Percentiles rank a stretch among this genome's conserved stretches.
Evolutionary conservation across 257 asterid genomes (phyloP).

Genomic region (Solanum etuberosum): DNA sequence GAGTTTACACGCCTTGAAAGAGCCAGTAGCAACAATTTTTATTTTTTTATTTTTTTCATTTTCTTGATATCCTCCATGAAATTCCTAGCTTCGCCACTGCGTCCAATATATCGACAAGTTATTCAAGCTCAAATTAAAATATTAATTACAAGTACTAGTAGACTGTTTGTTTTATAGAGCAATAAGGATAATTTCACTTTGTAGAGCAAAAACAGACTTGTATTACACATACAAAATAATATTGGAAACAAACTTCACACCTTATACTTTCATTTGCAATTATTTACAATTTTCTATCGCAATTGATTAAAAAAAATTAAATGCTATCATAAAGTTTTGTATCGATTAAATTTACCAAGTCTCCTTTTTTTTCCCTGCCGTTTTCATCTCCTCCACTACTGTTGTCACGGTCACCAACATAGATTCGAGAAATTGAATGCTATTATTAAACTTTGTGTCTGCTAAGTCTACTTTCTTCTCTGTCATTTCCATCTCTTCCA

Average conservation of each 20-base stretch:
- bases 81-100: fast-evolving
- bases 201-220: background rate
- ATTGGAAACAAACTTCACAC: background rate
- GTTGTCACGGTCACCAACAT: background rate
- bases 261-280: background rate
- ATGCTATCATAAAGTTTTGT: background rate
- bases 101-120: no score
- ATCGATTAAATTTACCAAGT: background rate
- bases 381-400: background rate
- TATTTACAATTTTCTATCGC: background rate
- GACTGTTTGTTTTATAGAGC: no score
- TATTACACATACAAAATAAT: background rate
- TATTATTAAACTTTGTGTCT: background rate
- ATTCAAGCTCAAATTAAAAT: background rate
- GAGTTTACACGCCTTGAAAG: no score
- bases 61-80: no score
- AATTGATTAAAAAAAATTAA: no score
- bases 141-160: background rate
- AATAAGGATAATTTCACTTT: background rate
- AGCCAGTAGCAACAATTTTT: no score
- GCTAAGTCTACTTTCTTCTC: background rate
- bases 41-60: no score
- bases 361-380: background rate
- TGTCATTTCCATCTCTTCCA: background rate
- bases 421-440: background rate